Evolutionary conservation across 306 rosid species (phyloP), one percentile per base, ranked within the genome.

Genomic region (Trifolium dubium): DNA sequence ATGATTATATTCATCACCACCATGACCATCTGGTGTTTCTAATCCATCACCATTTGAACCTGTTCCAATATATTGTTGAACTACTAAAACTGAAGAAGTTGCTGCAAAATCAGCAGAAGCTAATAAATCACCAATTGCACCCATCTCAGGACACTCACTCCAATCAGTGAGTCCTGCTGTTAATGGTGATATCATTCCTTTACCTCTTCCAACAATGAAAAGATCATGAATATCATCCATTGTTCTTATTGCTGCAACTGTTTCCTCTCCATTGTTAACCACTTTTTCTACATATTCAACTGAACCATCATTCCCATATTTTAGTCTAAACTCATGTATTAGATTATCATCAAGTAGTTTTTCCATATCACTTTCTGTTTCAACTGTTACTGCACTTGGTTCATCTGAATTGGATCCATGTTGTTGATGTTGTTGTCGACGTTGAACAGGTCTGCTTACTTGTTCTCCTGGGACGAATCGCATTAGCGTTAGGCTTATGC

Each of bases 61-160:
- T 35, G 10, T 8, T 10, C 90, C 97, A 4, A 75, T 54, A 73
- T 85, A 89, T 54, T 94, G 97, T 17, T 91, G 95, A 71, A 92
- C 82, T 5, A 94, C 92, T 82, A 94, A 81, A 18, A 94, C 96
- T 0, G 98, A 91, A 34, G 91, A 88, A 0, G 95, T 86, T 3
- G 96, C 86, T 12, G 95, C 97, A 67, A 89, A 92, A 85, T 94
- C 98, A 3, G 97, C 82, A 1, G 98, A 92, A 1, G 97, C 98
- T 14, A 91, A 49, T 64, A 94, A 49, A 66, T 94, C 99, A 3
- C 99, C 99, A 14, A 94, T 94, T 1, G 95, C 88, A 0, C 99
- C 99, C 0, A 94, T 88, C 46, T 94, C 97, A 0, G 96, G 97
- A 49, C 97, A 94, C 75, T 92, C 99, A 39, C 99, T 94, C 99